These are phyloP conservation scores for Aspergillus avenaceus DNA, from an alignment of 495 filamentous ascomycete genomes.

Conservation along the genomic window DNA sequence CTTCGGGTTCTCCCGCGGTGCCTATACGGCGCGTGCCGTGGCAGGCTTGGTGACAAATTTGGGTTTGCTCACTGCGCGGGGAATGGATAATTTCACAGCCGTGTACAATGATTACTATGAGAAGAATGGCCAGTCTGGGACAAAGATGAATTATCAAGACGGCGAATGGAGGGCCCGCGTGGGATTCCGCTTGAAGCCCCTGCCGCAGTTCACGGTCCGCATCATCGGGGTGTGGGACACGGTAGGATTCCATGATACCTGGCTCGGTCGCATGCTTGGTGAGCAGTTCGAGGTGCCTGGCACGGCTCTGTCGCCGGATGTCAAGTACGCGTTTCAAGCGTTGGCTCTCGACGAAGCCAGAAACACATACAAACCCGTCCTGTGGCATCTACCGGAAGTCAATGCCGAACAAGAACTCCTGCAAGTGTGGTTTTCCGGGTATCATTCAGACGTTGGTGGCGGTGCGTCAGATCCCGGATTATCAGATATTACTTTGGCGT, in stretches of 20 bases:
- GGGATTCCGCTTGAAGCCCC: constrained; percentile 9
- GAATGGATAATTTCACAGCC: constrained; percentile 40
- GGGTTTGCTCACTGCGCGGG: constrained; percentile 39
- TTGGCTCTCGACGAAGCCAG: constrained; percentile 55
- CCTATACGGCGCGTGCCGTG: constrained; percentile 53
- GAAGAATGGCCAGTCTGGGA: constrained; percentile 19
- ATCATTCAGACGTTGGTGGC: constrained; percentile 50
- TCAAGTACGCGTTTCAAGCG: constrained; percentile 58
- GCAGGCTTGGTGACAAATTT: constrained; percentile 51
- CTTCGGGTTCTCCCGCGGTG: constrained; percentile 58
- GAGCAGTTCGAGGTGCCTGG: constrained; percentile 27
- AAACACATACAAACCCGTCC: constrained; percentile 46
- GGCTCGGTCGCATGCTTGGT: constrained; percentile 14
- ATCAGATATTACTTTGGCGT: constrained; percentile 40
- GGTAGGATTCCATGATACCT: constrained; percentile 44
- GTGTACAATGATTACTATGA: constrained; percentile 48
- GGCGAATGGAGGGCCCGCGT: constrained; percentile 3
- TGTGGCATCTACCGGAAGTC: constrained; percentile 44
- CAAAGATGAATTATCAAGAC: not conserved
- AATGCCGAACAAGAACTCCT: constrained; percentile 22
- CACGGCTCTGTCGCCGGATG: constrained; percentile 29
- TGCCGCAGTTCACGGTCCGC: constrained; percentile 35
- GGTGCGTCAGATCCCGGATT: constrained; percentile 34
- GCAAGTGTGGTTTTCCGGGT: constrained; percentile 57
- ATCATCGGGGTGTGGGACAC: constrained; percentile 59